phyloP scores from a whole-genome alignment of 208 protist species.

The Acanthamoeba quina region DNA sequence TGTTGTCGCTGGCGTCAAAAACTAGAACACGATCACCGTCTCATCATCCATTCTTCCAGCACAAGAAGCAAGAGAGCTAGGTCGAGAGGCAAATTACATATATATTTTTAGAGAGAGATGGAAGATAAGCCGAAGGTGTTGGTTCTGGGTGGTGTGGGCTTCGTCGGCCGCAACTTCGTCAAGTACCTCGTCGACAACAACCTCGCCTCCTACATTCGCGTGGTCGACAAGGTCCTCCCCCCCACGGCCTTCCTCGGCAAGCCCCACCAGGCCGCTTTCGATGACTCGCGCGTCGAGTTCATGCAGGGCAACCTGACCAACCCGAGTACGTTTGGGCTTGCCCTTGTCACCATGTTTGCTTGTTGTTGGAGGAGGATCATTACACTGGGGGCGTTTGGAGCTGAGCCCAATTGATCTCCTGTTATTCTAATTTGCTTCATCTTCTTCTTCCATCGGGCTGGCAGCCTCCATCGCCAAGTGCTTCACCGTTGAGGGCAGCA shows the following conservation, averaged over 20 bases:
- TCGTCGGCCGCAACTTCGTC: conserved; percentile 94
- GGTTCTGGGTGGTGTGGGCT: conserved; percentile 90
- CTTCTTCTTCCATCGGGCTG: conserved; percentile 65
- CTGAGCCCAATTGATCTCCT: no score
- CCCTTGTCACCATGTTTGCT: conserved; percentile 28
- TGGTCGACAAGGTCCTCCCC: conserved; percentile 89
- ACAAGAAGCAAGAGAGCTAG: background rate
- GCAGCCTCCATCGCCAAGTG: conserved; percentile 86
- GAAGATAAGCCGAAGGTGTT: conserved; percentile 81
- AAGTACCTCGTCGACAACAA: conserved; percentile 89
- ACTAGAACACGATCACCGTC: background rate
- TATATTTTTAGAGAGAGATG: background rate
- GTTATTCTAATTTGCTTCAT: conserved; percentile 31
- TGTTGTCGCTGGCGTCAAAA: background rate
- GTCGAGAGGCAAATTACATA: background rate
- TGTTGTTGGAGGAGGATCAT: no score
- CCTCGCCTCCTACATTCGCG: background rate
- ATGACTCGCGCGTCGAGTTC: conserved; percentile 88
- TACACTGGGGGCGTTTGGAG: background rate
- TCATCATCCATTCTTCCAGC: background rate
- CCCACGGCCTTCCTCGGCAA: conserved; percentile 81
- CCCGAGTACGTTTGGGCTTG: conserved; percentile 31
- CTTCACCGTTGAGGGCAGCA: conserved; percentile 86
- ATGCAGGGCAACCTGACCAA: conserved; percentile 90
- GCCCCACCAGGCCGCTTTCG: conserved; percentile 85